Percentiles rank a stretch among this genome's conserved stretches.
phyloP scores from a whole-genome alignment of 2,329 filamentous ascomycete genomes.

The Byssoonygena ceratinophila region DNA sequence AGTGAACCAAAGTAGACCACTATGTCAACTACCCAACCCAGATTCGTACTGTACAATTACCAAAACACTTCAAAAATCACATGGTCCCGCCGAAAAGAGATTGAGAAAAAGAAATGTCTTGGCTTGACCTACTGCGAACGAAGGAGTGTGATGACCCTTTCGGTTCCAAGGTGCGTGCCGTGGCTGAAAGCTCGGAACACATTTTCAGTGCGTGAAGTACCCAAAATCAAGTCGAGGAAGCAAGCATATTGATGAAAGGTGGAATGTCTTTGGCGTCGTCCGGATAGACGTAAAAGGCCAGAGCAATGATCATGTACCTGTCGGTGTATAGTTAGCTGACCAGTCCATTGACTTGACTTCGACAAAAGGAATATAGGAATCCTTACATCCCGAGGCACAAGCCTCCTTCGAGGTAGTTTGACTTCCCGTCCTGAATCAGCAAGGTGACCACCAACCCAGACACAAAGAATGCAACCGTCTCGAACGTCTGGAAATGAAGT shows the following conservation, averaged over 20 bases:
- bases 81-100: too few relatives aligned
- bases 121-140: too few relatives aligned
- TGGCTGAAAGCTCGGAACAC: too few relatives aligned
- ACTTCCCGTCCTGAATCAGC: constrained; percentile 70
- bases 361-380: background rate
- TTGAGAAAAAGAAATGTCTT: too few relatives aligned
- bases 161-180: too few relatives aligned
- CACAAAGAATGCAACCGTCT: constrained; percentile 67
- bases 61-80: too few relatives aligned
- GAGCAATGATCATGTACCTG: constrained; percentile 37
- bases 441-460: constrained; percentile 63
- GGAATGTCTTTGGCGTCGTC: constrained; percentile 26
- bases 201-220: too few relatives aligned
- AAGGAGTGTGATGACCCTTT: too few relatives aligned
- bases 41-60: too few relatives aligned
- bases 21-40: too few relatives aligned
- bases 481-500: constrained; percentile 69
- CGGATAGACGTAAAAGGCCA: constrained; percentile 42
- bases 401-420: constrained; percentile 72
- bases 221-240: constrained; percentile 4
- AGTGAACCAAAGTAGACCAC: too few relatives aligned
- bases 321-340: constrained; percentile 10
- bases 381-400: constrained; percentile 53
- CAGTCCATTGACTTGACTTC: background rate
- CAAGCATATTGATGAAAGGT: background rate